phyloP scores from a whole-genome alignment of 495 filamentous ascomycete species.

The Terfezia claveryi region DNA sequence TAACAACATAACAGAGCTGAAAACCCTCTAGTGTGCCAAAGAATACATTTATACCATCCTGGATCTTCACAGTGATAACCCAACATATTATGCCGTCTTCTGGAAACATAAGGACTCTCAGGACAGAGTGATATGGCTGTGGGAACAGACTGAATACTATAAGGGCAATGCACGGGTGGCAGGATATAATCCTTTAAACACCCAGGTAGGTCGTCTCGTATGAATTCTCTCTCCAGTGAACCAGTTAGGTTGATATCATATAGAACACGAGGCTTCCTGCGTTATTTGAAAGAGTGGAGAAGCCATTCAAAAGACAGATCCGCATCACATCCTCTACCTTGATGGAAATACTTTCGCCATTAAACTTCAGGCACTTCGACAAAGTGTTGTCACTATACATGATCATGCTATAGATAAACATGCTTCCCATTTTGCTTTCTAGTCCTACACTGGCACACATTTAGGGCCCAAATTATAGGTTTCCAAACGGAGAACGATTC shows the following conservation, averaged over 20 bases:
- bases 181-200: conserved; percentile 45
- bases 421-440: no score
- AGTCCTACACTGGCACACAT: no score
- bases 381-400: conserved; percentile 25
- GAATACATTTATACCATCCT: conserved; percentile 36
- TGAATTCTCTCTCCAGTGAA: background rate
- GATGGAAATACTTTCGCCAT: conserved; percentile 46
- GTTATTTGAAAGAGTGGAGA: conserved; percentile 36
- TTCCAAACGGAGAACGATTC: conserved; percentile 33
- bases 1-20: no score
- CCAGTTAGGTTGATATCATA: background rate
- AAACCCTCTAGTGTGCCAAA: conserved; percentile 23
- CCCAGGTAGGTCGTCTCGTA: conserved; percentile 15
- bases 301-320: conserved; percentile 34
- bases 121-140: conserved; percentile 37
- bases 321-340: conserved; percentile 40
- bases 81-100: conserved; percentile 32
- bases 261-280: conserved; percentile 29
- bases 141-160: conserved; percentile 35
- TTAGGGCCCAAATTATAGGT: conserved; percentile 22
- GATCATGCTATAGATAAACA: conserved; percentile 26
- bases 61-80: conserved; percentile 39
- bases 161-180: conserved; percentile 31
- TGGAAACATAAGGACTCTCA: conserved; percentile 42
- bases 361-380: conserved; percentile 23